Conservation (phyloP, 805 yeast species). For the Candida palmyrensis region DNA sequence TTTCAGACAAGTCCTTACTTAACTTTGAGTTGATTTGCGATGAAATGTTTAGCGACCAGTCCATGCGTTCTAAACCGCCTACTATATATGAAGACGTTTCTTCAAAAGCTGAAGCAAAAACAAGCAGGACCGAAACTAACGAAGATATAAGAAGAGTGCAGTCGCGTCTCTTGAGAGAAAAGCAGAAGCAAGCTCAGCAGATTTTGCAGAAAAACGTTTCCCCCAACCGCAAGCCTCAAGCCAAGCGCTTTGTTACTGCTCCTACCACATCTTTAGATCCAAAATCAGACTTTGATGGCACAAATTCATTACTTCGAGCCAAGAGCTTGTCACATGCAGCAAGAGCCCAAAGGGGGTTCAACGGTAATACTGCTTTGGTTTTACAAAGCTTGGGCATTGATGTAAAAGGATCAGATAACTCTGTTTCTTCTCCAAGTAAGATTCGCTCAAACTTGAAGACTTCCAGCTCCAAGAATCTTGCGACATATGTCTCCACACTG, state of each 20-base stretch:
- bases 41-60: slow-evolving; percentile 25
- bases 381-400: slow-evolving; percentile 36
- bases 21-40: slow-evolving; percentile 29
- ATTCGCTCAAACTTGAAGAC: slow-evolving; percentile 24
- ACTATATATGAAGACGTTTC: slow-evolving; percentile 6
- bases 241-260: slow-evolving; percentile 21
- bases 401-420: slow-evolving; percentile 5
- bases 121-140: no score
- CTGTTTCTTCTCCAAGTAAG: slow-evolving; percentile 4
- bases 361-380: slow-evolving; percentile 26
- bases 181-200: slow-evolving; percentile 4
- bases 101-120: no score
- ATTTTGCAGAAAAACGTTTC: slow-evolving; percentile 4
- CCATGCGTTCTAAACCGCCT: no score
- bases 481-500: slow-evolving; percentile 14
- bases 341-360: slow-evolving; percentile 11
- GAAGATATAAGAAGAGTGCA: slow-evolving; percentile 2
- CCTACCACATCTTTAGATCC: slow-evolving; percentile 35
- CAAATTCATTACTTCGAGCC: slow-evolving; percentile 30
- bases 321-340: no score
- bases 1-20: slow-evolving; percentile 17
- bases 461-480: slow-evolving; percentile 31
- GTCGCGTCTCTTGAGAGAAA: slow-evolving; percentile 1
- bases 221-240: slow-evolving; percentile 11
- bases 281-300: slow-evolving; percentile 17